Evolutionary conservation across 805 yeast species (phyloP).

Genomic region (Candida vartiovaarae): DNA sequence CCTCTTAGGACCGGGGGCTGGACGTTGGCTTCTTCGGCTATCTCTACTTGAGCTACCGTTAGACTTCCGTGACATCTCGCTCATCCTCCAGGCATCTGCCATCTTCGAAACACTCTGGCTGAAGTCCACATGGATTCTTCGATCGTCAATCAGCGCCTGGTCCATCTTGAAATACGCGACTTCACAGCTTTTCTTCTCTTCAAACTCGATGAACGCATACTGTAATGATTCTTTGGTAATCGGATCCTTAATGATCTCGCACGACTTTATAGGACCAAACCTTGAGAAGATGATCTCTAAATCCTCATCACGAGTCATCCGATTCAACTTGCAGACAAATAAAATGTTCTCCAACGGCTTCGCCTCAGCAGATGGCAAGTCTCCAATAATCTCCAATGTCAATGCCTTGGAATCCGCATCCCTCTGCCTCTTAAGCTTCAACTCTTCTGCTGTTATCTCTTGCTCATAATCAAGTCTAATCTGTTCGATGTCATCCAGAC

Average conservation of each 20-base stretch:
- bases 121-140: conserved; percentile 60
- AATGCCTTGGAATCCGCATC: conserved; percentile 48
- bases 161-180: conserved; percentile 58
- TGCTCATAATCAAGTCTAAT: conserved; percentile 16
- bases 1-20: too few species aligned
- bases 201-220: conserved; percentile 61
- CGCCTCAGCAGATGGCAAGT: conserved; percentile 48
- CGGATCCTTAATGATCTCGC: conserved; percentile 45
- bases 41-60: too few species aligned
- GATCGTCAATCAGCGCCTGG: conserved; percentile 55
- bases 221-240: conserved; percentile 42
- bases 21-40: too few species aligned
- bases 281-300: conserved; percentile 49
- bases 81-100: conserved; percentile 20
- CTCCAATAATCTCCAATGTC: conserved; percentile 58
- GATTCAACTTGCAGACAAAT: conserved; percentile 58
- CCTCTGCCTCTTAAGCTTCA: conserved; percentile 21
- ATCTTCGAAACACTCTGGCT: conserved; percentile 43
- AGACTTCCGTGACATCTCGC: background rate
- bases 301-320: conserved; percentile 53
- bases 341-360: conserved; percentile 56
- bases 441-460: conserved; percentile 23
- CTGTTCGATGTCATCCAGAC: conserved; percentile 21
- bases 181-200: conserved; percentile 43
- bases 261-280: conserved; percentile 47